These are phyloP conservation scores for Silene conica DNA, from an alignment of 148 eudicot species.

Conservation along the genomic window DNA sequence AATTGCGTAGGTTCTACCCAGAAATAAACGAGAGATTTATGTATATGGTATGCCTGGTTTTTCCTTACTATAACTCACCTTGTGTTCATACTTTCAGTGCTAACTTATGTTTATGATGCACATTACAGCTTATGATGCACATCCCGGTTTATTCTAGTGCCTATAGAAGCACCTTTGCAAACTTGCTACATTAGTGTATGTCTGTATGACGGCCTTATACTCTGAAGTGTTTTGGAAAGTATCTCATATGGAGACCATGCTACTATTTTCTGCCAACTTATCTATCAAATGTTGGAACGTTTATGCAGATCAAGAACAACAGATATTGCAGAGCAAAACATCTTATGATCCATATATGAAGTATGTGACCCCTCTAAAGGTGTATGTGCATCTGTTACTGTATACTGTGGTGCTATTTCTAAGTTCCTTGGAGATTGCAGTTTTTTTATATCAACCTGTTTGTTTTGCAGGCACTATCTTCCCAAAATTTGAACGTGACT, in stretches of 20 bases:
- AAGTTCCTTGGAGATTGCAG: constrained; percentile 8
- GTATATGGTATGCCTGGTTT: constrained; percentile 90
- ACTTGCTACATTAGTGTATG: background rate
- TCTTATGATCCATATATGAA: constrained; percentile 57
- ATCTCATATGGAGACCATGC: constrained; percentile 3
- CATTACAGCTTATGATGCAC: no score
- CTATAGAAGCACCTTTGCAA: background rate
- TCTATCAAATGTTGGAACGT: constrained; percentile 15
- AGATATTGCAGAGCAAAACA: constrained; percentile 50
- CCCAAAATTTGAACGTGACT: constrained; percentile 67
- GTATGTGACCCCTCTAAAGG: constrained; percentile 61
- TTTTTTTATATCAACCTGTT: constrained; percentile 11
- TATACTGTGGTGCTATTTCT: constrained; percentile 4
- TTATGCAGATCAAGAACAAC: constrained; percentile 60
- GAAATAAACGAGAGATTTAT: constrained; percentile 52
- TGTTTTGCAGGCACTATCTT: constrained; percentile 57
- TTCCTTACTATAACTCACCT: constrained; percentile 77
- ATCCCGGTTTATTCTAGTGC: no score
- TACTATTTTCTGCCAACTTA: background rate
- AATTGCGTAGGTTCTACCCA: constrained; percentile 51
- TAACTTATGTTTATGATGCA: no score
- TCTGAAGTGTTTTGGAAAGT: background rate
- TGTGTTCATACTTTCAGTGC: no score
- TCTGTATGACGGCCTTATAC: background rate
- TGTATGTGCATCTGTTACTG: no score